A percentile compares a stretch with the other conserved stretches of the same genome.
Conservation (phyloP, 2,329 filamentous ascomycete species). For the Nemania serpens region DNA sequence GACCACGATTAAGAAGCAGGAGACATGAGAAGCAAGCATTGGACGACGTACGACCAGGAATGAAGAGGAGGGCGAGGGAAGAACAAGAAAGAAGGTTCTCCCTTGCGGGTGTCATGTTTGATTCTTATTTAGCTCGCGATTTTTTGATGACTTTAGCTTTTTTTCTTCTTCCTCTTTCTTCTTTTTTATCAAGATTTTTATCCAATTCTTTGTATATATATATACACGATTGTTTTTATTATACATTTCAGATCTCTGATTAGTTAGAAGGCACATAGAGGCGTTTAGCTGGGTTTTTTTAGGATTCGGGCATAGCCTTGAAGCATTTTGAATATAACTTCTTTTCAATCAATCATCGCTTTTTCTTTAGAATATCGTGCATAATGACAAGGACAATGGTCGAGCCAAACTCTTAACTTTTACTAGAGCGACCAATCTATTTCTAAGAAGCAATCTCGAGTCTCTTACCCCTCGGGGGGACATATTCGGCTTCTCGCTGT, state of each 20-base stretch:
- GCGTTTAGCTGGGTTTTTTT: constrained; percentile 14
- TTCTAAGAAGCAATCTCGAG: not conserved
- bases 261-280: constrained; percentile 24
- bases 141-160: too few relatives aligned
- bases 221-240: constrained; percentile 9
- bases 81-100: not conserved
- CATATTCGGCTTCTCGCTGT: not conserved
- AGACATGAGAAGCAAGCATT: not conserved
- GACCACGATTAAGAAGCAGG: not conserved
- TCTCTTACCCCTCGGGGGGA: not conserved
- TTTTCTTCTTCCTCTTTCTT: not conserved
- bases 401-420: not conserved
- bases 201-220: not conserved
- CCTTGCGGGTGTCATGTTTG: not conserved
- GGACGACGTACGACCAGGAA: not conserved
- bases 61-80: not conserved
- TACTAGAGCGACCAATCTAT: not conserved
- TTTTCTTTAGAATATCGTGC: not conserved
- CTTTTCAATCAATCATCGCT: not conserved
- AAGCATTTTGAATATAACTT: constrained; percentile 17
- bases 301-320: constrained; percentile 1
- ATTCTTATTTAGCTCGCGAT: not conserved
- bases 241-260: constrained; percentile 22
- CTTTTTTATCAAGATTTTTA: not conserved
- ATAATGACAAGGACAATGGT: not conserved